Conservation (phyloP, 768 basidiomycete species). For the Crassisporium funariophilum region DNA sequence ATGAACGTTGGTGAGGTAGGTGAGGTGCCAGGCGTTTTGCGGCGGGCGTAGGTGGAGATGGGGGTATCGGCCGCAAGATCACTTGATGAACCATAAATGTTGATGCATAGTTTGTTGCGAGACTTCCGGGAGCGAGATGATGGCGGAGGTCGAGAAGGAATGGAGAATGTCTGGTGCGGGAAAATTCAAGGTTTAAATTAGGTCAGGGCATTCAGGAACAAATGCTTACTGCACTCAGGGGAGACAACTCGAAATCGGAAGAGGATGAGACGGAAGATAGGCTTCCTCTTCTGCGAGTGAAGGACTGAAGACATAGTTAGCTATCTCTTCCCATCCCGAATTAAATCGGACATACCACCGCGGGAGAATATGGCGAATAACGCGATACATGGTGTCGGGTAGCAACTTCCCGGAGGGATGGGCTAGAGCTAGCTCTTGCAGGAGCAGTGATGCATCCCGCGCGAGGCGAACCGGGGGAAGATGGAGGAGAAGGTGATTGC, state of each 20-base stretch:
- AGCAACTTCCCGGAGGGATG: conserved; percentile 43
- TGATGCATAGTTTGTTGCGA: conserved; percentile 48
- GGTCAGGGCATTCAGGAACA: conserved; percentile 1
- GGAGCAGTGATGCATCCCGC: conserved; percentile 34
- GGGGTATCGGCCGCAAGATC: conserved; percentile 69
- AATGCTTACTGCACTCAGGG: conserved; percentile 29
- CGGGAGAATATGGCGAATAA: conserved; percentile 53
- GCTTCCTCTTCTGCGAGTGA: conserved; percentile 46
- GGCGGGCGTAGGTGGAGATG: conserved; percentile 78
- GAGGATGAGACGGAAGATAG: conserved; percentile 46
- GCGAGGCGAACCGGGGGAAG: conserved; percentile 46
- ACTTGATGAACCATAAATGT: conserved; percentile 48
- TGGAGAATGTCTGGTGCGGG: conserved; percentile 33
- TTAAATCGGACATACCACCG: conserved; percentile 33
- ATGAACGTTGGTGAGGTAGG: conserved; percentile 70
- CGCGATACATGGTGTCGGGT: conserved; percentile 41
- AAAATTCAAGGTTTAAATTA: conserved; percentile 8
- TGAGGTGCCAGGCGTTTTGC: conserved; percentile 75
- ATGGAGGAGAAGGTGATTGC: conserved; percentile 44
- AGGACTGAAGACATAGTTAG: conserved; percentile 32
- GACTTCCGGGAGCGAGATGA: conserved; percentile 47
- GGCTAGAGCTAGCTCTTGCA: conserved; percentile 46
- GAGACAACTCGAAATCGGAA: conserved; percentile 41
- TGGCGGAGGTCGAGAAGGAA: conserved; percentile 38
- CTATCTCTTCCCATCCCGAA: conserved; percentile 1